Evolutionary conservation across 1,284 basidiomycete genomes (phyloP).

Genomic region (Ceratobasidium papillatum): DNA sequence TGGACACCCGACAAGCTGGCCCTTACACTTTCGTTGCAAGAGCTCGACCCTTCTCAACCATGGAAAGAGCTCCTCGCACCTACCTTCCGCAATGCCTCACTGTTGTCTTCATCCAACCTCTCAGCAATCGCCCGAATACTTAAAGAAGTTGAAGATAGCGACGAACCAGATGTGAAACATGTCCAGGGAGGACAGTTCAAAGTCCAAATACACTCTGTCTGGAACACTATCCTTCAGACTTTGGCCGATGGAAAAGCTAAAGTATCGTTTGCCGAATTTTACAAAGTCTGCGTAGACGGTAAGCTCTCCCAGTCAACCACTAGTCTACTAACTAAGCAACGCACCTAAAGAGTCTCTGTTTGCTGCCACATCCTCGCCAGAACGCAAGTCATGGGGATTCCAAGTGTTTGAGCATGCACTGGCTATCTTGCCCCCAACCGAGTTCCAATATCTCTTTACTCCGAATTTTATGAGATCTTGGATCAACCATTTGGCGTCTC

Average conservation of each 20-base stretch:
- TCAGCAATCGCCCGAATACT: conserved; percentile 77
- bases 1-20: conserved; percentile 94
- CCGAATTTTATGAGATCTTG: conserved; percentile 96
- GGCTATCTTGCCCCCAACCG: conserved; percentile 68
- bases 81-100: conserved; percentile 75
- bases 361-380: conserved; percentile 80
- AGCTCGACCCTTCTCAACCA: conserved; percentile 64
- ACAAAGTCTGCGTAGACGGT: conserved; percentile 91
- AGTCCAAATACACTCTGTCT: conserved; percentile 91
- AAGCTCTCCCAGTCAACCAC: conserved; percentile 47
- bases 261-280: conserved; percentile 89
- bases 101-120: conserved; percentile 78
- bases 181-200: conserved; percentile 76
- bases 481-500: conserved; percentile 93
- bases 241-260: conserved; percentile 55
- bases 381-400: conserved; percentile 97
- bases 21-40: conserved; percentile 75
- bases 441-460: conserved; percentile 89
- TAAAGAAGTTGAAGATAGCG: conserved; percentile 74
- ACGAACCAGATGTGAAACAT: conserved; percentile 57
- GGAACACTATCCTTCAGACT: conserved; percentile 82
- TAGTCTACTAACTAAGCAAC: conserved; percentile 41
- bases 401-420: conserved; percentile 87
- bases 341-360: conserved; percentile 82
- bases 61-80: conserved; percentile 78